Conservation (phyloP, 495 filamentous ascomycete genomes). For the Aspergillus nanangensis region DNA sequence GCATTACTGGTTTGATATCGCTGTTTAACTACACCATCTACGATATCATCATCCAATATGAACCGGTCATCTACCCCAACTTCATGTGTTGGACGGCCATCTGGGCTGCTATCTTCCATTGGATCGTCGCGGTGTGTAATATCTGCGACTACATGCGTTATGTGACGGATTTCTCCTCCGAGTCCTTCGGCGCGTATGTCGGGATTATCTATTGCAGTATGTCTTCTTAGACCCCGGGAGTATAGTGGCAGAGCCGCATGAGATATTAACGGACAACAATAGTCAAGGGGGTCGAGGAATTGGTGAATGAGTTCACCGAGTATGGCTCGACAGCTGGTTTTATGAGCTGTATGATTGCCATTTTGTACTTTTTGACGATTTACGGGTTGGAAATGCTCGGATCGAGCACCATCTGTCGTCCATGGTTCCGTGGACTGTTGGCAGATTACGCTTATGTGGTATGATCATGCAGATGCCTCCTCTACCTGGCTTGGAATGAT, state of each 20-base stretch:
- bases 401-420: conserved; percentile 12
- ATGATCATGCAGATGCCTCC: neutral
- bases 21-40: conserved; percentile 78
- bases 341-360: conserved; percentile 14
- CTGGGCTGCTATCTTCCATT: conserved; percentile 69
- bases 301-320: conserved; percentile 13
- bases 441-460: conserved; percentile 21
- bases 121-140: conserved; percentile 64
- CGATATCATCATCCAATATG: conserved; percentile 59
- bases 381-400: conserved; percentile 15
- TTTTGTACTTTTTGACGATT: conserved; percentile 16
- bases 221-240: conserved; percentile 45
- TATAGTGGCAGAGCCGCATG: conserved; percentile 11
- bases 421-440: conserved; percentile 10
- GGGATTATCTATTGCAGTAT: conserved; percentile 71
- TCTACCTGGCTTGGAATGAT: neutral
- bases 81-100: conserved; percentile 76
- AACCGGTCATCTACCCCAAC: conserved; percentile 57
- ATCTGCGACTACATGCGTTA: conserved; percentile 67
- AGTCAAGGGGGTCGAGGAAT: conserved; percentile 20
- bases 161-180: conserved; percentile 70
- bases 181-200: conserved; percentile 75
- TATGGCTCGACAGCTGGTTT: conserved; percentile 9
- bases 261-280: conserved; percentile 32
- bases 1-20: conserved; percentile 72